Conservation (phyloP, 306 rosid species). For the Hippophae tibetana region DNA sequence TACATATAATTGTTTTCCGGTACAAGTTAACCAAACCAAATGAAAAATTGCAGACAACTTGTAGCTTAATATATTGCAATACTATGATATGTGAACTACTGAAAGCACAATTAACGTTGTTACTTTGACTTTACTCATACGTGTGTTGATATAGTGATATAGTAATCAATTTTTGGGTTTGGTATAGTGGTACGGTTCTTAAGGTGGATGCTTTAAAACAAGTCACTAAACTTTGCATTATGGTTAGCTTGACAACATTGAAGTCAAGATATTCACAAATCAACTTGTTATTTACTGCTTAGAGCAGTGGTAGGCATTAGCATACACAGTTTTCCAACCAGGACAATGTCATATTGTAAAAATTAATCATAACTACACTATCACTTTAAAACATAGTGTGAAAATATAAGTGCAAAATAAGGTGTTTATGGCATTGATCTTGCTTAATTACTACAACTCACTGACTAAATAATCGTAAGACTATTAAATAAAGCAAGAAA, state of each 20-base stretch:
- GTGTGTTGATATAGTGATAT: background rate
- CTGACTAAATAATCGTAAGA: too few species aligned
- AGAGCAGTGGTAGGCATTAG: too few species aligned
- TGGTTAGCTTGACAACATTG: background rate
- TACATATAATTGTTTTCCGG: too few species aligned
- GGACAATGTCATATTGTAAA: too few species aligned
- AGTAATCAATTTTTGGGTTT: background rate
- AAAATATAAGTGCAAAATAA: too few species aligned
- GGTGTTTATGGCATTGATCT: too few species aligned
- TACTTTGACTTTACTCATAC: slow-evolving; percentile 9
- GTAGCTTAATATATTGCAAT: background rate
- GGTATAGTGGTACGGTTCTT: slow-evolving; percentile 1
- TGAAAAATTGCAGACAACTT: background rate
- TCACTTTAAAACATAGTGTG: too few species aligned
- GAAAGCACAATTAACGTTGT: background rate
- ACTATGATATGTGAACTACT: too few species aligned
- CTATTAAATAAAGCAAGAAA: too few species aligned
- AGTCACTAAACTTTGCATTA: background rate
- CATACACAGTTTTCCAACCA: too few species aligned
- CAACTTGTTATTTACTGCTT: background rate
- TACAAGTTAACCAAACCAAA: background rate
- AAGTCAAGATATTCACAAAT: background rate
- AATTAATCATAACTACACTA: too few species aligned
- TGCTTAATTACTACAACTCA: too few species aligned
- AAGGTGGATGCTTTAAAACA: slow-evolving; percentile 4